Percentiles rank a stretch among this genome's conserved stretches.
Conservation (phyloP, 495 filamentous ascomycete genomes). For the Copromyces sp. region DNA sequence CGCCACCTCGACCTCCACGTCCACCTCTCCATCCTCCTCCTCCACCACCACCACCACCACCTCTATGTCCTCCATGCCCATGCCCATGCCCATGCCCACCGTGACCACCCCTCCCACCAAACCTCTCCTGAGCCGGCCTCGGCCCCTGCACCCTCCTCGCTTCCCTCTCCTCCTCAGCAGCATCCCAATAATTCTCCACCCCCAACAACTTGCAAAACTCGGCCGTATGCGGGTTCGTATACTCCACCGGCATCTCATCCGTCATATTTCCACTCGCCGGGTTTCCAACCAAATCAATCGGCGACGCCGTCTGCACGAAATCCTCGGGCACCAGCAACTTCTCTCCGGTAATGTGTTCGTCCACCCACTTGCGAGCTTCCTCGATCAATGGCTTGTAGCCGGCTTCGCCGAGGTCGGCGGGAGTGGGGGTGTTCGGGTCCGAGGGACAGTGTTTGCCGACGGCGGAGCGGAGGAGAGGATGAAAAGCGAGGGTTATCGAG, state of each 20-base stretch:
- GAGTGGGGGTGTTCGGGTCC: constrained; percentile 34
- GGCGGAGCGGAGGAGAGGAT: constrained; percentile 48
- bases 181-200: constrained; percentile 67
- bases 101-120: constrained; percentile 18
- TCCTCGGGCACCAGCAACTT: constrained; percentile 61
- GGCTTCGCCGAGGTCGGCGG: constrained; percentile 51
- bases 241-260: constrained; percentile 53
- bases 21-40: constrained; percentile 27
- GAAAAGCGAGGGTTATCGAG: constrained; percentile 77
- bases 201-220: constrained; percentile 67
- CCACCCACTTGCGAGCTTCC: constrained; percentile 61
- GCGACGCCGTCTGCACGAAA: constrained; percentile 66
- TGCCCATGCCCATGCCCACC: constrained; percentile 26
- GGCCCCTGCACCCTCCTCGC: constrained; percentile 38
- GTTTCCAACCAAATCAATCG: constrained; percentile 40
- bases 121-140: constrained; percentile 22
- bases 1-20: constrained; percentile 19
- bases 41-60: constrained; percentile 25
- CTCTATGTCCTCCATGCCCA: constrained; percentile 24
- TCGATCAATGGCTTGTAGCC: constrained; percentile 54
- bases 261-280: constrained; percentile 15
- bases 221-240: constrained; percentile 71
- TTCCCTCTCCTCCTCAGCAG: constrained; percentile 55
- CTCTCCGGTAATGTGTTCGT: constrained; percentile 53
- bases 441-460: not conserved